Base-by-base conservation (phyloP, 2,329 filamentous ascomycete genomes). In the Shiraia sp. region DNA sequence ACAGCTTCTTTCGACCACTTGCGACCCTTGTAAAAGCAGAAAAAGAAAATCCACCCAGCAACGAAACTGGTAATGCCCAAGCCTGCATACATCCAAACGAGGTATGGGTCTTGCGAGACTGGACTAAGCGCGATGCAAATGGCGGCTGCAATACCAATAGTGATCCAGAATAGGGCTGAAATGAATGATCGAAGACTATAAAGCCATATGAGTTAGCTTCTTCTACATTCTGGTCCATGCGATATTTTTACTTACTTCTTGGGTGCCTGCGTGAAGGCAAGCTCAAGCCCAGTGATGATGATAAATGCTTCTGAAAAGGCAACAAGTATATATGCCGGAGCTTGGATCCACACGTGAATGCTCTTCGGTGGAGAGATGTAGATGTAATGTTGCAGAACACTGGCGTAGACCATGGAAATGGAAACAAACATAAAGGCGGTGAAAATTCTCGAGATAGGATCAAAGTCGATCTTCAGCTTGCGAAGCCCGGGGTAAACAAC, bases 291-390 rank as follows among this genome's bases (percentile, higher is more conserved):
- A 0, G 72, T 72, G 9, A 69, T 62, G 30, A 71, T 56, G 4
- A 66, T 66, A 10, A 75, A 62, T n/a, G 73, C 68, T 54, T 75
- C 72, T 0, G 63, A 67, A 3, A 72, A 40, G 0, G 69, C 69
- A 0, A 70, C 53, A 1, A 64, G 36, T 13, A 72, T 49, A 37
- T 71, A 70, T 1, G 65, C 51, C 0, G 71, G 71, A 1, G 63
- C 39, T 42, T 75, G 71, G 1, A 68, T 29, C 61, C 66, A 71
- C 2, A 73, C 60, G 6, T 47, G 61, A 6, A 74, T 54, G 1
- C 63, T 42, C 12, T 74, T 72, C 0, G 66, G 65, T 2, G 53
- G 42, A 9, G 36, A 42, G 3, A 27, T 35, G 42, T 66, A 67
- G n/a, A 65, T 65, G 22, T 62, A 45, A 12, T 61, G 39, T 23